phyloP scores from a whole-genome alignment of 1,284 basidiomycete genomes.

The Fistulinella staudtii region DNA sequence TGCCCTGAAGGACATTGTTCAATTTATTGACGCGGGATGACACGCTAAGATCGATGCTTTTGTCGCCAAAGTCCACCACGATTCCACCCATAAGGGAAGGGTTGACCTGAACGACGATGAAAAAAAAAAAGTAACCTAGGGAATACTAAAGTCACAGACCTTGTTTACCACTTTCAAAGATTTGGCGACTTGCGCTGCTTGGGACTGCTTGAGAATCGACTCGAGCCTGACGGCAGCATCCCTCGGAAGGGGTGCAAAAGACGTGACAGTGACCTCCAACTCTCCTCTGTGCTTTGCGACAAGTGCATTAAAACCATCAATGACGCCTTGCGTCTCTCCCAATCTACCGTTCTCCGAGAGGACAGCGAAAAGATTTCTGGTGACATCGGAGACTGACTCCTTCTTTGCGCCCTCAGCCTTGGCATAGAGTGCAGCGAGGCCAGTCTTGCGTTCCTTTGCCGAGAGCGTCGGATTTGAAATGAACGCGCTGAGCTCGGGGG shows the following conservation, averaged over 20 bases:
- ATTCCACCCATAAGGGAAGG: slow-evolving; percentile 84
- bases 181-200: slow-evolving; percentile 82
- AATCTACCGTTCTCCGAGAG: slow-evolving; percentile 94
- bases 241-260: slow-evolving; percentile 74
- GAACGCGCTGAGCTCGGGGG: slow-evolving; percentile 65
- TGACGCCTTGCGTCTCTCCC: slow-evolving; percentile 79
- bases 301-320: slow-evolving; percentile 89
- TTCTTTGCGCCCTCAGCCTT: slow-evolving; percentile 63
- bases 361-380: slow-evolving; percentile 89
- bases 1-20: slow-evolving; percentile 84
- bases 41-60: slow-evolving; percentile 94
- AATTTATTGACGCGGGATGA: slow-evolving; percentile 92
- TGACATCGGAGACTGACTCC: slow-evolving; percentile 76
- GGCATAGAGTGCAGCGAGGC: slow-evolving; percentile 66
- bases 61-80: slow-evolving; percentile 96
- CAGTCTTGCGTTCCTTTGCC: slow-evolving; percentile 66
- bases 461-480: slow-evolving; percentile 90
- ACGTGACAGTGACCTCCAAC: slow-evolving; percentile 90
- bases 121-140: slow-evolving; percentile 1
- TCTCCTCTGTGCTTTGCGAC: slow-evolving; percentile 91
- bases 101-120: slow-evolving; percentile 63
- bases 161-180: slow-evolving; percentile 85
- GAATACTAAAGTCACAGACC: slow-evolving; percentile 40
- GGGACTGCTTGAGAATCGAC: slow-evolving; percentile 77
- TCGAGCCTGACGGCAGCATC: slow-evolving; percentile 76